A percentile compares a stretch with the other conserved stretches of the same genome.
phyloP scores from a whole-genome alignment of 371 early-diverging fungal species.

The Apophysomyces trapeziformis region DNA sequence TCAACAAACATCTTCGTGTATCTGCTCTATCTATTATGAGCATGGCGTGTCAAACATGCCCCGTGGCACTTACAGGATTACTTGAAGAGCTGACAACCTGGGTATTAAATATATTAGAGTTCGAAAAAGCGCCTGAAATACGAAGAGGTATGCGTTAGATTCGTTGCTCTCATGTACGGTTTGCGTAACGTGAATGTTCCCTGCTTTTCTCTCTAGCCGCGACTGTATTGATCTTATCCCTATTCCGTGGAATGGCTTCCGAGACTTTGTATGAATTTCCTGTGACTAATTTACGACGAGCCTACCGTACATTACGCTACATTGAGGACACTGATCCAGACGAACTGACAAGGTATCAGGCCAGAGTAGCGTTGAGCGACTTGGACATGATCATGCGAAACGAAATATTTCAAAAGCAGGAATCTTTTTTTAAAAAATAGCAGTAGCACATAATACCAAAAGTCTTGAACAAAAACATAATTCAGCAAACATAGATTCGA shows the following conservation, averaged over 20 bases:
- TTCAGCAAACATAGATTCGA: too few species aligned
- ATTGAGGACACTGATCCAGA: constrained; percentile 71
- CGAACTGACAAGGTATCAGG: constrained; percentile 68
- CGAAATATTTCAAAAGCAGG: constrained; percentile 43
- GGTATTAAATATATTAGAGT: constrained; percentile 66
- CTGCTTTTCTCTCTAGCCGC: constrained; percentile 52
- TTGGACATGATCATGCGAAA: constrained; percentile 61
- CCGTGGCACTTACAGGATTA: constrained; percentile 69
- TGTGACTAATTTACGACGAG: constrained; percentile 55
- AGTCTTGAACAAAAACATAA: too few species aligned
- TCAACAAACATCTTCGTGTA: constrained; percentile 44
- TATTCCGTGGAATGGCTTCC: constrained; percentile 71
- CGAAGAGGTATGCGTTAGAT: constrained; percentile 57
- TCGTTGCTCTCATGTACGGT: neutral
- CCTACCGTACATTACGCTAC: constrained; percentile 63
- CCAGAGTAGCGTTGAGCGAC: constrained; percentile 67
- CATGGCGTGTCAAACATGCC: constrained; percentile 74
- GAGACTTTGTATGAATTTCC: constrained; percentile 64
- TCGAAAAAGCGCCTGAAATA: constrained; percentile 65
- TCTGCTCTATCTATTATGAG: constrained; percentile 81
- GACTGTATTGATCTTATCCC: constrained; percentile 64
- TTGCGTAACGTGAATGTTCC: constrained; percentile 1
- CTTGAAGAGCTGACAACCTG: constrained; percentile 69
- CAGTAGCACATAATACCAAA: too few species aligned
- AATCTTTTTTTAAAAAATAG: too few species aligned